Evolutionary conservation across 2,329 filamentous ascomycete genomes (phyloP).

Genomic region (Xenosphaeropsis pyriputrescens): DNA sequence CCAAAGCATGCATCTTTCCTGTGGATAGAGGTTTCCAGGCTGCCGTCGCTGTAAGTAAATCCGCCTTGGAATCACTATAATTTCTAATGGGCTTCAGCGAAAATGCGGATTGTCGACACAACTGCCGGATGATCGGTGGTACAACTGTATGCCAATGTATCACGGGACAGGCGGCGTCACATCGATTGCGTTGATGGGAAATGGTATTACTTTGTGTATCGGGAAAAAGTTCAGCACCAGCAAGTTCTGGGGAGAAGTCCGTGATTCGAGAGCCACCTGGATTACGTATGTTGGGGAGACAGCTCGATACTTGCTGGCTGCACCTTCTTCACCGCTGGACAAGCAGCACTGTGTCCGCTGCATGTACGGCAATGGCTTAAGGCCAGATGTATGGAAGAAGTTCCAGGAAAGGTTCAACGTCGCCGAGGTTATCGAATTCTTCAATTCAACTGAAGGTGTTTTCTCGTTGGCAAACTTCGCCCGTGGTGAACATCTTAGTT

Average conservation of each 20-base stretch:
- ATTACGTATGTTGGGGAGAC: constrained; percentile 73
- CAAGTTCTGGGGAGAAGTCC: constrained; percentile 58
- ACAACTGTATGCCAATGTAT: constrained; percentile 64
- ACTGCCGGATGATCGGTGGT: constrained; percentile 41
- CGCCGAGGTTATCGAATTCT: constrained; percentile 54
- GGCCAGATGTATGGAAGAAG: constrained; percentile 51
- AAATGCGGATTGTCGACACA: too few relatives aligned
- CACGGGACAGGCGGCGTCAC: constrained; percentile 49
- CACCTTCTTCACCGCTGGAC: constrained; percentile 47
- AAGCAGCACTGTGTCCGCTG: constrained; percentile 38
- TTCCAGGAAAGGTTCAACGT: constrained; percentile 52
- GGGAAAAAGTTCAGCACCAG: constrained; percentile 54
- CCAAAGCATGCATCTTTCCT: constrained; percentile 54
- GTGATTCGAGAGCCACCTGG: constrained; percentile 50
- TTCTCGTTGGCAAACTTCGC: constrained; percentile 45
- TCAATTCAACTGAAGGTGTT: constrained; percentile 63
- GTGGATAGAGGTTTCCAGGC: constrained; percentile 23
- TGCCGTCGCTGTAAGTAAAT: background rate
- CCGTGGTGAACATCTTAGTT: constrained; percentile 44
- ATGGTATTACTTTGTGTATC: constrained; percentile 40
- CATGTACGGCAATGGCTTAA: constrained; percentile 53
- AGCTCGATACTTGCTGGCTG: constrained; percentile 56
- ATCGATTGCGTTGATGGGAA: constrained; percentile 13
- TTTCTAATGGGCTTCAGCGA: too few relatives aligned
- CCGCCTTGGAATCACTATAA: too few relatives aligned